Percentiles rank a stretch among this genome's conserved stretches.
These are phyloP conservation scores for Ambrosiella beaveri DNA, from an alignment of 2,329 filamentous ascomycete genomes.

Conservation along the genomic window DNA sequence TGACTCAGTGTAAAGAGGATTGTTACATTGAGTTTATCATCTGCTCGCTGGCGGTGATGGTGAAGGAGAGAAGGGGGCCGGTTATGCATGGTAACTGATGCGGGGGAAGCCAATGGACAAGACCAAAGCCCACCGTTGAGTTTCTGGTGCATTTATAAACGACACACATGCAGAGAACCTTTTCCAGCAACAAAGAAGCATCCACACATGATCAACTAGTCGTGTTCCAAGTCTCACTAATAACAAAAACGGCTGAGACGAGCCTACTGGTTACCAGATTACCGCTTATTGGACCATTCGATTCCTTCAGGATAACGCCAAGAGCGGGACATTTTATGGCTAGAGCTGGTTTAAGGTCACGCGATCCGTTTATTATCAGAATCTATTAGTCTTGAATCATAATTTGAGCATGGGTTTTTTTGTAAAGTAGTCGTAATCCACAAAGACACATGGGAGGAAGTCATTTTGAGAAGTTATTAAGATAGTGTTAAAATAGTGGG, in stretches of 20 bases:
- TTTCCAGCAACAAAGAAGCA: background rate
- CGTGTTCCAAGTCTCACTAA: background rate
- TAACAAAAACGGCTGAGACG: background rate
- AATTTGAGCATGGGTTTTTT: too few relatives aligned
- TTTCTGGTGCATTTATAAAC: background rate
- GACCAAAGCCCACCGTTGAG: background rate
- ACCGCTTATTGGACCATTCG: background rate
- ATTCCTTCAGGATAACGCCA: background rate
- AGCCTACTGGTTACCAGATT: too few relatives aligned
- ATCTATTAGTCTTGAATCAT: background rate
- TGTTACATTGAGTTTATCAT: too few relatives aligned
- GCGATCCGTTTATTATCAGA: background rate
- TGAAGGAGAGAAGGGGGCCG: too few relatives aligned
- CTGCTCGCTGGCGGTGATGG: too few relatives aligned
- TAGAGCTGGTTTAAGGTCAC: background rate
- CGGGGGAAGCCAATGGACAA: background rate
- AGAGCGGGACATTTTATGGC: background rate
- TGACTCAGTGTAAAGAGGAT: too few relatives aligned
- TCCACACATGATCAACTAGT: background rate
- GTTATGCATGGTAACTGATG: background rate
- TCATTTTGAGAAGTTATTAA: too few relatives aligned
- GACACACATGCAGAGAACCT: background rate
- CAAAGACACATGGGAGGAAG: too few relatives aligned
- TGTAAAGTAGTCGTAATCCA: too few relatives aligned
- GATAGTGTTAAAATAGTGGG: too few relatives aligned